phyloP scores from a whole-genome alignment of 441 rosid genomes.

The Pelargonium citronellum region DNA sequence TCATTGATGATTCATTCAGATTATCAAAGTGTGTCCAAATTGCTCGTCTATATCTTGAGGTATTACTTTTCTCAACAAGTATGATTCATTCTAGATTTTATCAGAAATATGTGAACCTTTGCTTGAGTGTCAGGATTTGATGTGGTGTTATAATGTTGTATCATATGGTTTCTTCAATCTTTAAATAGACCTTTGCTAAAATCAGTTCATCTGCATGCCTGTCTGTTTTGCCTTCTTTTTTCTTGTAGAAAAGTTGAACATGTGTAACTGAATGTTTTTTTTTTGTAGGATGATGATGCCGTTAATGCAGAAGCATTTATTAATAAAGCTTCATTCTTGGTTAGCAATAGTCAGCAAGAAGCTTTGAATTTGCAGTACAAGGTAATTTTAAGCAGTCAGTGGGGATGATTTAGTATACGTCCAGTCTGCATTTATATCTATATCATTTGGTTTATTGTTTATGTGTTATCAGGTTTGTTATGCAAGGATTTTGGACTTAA shows the following conservation, averaged over 20 bases:
- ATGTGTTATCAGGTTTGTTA: slow-evolving; percentile 61
- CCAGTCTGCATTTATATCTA: slow-evolving; percentile 16
- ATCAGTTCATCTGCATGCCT: neutral
- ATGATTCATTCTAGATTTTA: neutral
- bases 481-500: slow-evolving; percentile 96
- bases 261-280: slow-evolving; percentile 9
- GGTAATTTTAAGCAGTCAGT: slow-evolving; percentile 32
- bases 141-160: neutral
- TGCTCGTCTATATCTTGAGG: slow-evolving; percentile 97
- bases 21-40: slow-evolving; percentile 95
- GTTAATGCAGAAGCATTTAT: slow-evolving; percentile 94
- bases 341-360: slow-evolving; percentile 94
- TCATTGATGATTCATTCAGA: slow-evolving; percentile 74
- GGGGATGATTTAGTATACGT: slow-evolving; percentile 1
- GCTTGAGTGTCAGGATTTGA: neutral
- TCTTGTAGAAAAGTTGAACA: neutral
- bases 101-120: neutral
- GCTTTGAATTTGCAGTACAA: slow-evolving; percentile 83
- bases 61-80: slow-evolving; percentile 23
- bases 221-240: neutral
- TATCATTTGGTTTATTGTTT: slow-evolving; percentile 7
- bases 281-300: slow-evolving; percentile 90
- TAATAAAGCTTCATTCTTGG: slow-evolving; percentile 95
- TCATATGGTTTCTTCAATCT: neutral
- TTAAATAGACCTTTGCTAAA: neutral